Evolutionary conservation across 1,284 basidiomycete genomes (phyloP).

Genomic region (Irpex sp.): DNA sequence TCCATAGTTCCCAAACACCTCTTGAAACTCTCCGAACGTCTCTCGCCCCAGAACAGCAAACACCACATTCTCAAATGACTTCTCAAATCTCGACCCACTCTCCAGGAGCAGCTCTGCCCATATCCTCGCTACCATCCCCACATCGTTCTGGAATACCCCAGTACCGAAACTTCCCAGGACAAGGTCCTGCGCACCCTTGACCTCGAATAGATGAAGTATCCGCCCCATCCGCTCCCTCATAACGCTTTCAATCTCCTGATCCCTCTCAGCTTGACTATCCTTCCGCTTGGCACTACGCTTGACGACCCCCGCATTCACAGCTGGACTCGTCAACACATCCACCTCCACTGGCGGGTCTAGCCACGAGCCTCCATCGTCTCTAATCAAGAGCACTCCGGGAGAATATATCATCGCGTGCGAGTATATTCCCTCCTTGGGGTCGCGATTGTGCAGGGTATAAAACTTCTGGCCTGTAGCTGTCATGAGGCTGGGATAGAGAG

Average conservation of each 20-base stretch:
- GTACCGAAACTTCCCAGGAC: conserved; percentile 75
- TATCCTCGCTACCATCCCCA: conserved; percentile 35
- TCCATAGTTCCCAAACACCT: conserved; percentile 26
- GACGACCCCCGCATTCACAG: conserved; percentile 65
- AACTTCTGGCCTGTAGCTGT: conserved; percentile 49
- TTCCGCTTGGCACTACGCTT: conserved; percentile 25
- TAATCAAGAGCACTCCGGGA: conserved; percentile 51
- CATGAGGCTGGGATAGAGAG: conserved; percentile 56
- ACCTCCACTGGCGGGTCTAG: conserved; percentile 45
- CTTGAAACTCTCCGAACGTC: conserved; percentile 48
- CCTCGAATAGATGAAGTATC: conserved; percentile 61
- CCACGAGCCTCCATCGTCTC: conserved; percentile 54
- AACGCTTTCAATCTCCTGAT: conserved; percentile 45
- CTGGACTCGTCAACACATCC: conserved; percentile 62
- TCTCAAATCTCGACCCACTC: conserved; percentile 44
- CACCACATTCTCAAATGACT: conserved; percentile 57
- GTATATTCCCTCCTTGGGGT: conserved; percentile 52
- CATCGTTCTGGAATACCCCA: conserved; percentile 64
- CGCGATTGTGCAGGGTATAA: conserved; percentile 51
- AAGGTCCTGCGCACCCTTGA: conserved; percentile 48
- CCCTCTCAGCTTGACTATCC: conserved; percentile 35
- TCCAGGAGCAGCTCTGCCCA: conserved; percentile 47
- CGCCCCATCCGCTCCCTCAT: conserved; percentile 72
- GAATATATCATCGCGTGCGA: conserved; percentile 69
- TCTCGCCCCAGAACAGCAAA: conserved; percentile 59